phyloP scores from a whole-genome alignment of 2,329 filamentous ascomycete genomes.

The Apiospora rasikravindrae region DNA sequence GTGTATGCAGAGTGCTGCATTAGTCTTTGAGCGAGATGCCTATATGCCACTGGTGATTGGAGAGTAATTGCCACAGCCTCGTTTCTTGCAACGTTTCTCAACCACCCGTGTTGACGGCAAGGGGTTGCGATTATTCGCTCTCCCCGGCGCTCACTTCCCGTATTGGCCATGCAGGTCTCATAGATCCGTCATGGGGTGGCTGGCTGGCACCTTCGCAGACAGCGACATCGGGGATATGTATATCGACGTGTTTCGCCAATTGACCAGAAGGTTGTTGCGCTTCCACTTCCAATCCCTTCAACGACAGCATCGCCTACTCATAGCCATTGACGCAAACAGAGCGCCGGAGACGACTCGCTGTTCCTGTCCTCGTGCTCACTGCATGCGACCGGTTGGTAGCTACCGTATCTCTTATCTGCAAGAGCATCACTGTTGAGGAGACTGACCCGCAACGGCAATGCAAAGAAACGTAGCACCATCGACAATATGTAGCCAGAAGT shows the following conservation, averaged over 20 bases:
- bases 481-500: not conserved
- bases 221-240: not conserved
- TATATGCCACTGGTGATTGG: slow-evolving; percentile 4
- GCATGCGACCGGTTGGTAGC: slow-evolving; percentile 3
- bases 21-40: not conserved
- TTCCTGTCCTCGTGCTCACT: not conserved
- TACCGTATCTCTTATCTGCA: not conserved
- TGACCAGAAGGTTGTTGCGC: not conserved
- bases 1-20: not conserved
- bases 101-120: slow-evolving; percentile 12
- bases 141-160: not conserved
- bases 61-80: slow-evolving; percentile 8
- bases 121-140: not conserved
- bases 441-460: slow-evolving; percentile 4
- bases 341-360: not conserved
- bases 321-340: not conserved
- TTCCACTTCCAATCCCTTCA: not conserved
- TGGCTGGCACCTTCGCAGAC: not conserved
- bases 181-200: not conserved
- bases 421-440: slow-evolving; percentile 1
- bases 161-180: slow-evolving; percentile 10
- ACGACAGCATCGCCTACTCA: not conserved
- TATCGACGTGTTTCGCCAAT: slow-evolving; percentile 2
- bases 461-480: slow-evolving; percentile 3
- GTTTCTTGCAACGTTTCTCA: slow-evolving; percentile 13